phyloP scores from a whole-genome alignment of 2,329 filamentous ascomycete species.

The Aspergillus calidoustus region DNA sequence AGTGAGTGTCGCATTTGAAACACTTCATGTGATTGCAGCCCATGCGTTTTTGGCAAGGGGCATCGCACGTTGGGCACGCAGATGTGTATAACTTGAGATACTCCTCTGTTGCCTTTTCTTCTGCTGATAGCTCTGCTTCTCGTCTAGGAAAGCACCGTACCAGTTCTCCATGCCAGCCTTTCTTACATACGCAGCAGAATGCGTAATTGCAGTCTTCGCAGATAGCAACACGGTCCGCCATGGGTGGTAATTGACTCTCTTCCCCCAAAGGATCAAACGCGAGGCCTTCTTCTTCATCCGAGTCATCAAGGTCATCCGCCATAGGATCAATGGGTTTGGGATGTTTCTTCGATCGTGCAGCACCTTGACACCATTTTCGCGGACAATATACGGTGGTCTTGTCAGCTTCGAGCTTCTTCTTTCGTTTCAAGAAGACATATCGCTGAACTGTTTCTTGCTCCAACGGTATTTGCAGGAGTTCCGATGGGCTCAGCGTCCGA shows the following conservation, averaged over 20 bases:
- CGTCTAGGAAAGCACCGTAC: conserved; percentile 70
- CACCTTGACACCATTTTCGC: conserved; percentile 87
- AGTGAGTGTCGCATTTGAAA: conserved; percentile 85
- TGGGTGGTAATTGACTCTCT: conserved; percentile 49
- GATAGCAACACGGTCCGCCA: conserved; percentile 73
- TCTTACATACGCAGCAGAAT: conserved; percentile 76
- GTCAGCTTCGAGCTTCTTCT: conserved; percentile 88
- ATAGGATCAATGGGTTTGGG: conserved; percentile 72
- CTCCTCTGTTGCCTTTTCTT: conserved; percentile 84
- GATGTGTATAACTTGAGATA: conserved; percentile 83
- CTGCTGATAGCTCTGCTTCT: conserved; percentile 71
- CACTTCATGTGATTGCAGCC: conserved; percentile 99
- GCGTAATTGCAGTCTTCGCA: conserved; percentile 90
- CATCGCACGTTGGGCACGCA: conserved; percentile 84
- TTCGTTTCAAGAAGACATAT: conserved; percentile 89
- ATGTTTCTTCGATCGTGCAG: conserved; percentile 75
- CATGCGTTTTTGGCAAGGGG: conserved; percentile 84
- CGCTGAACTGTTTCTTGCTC: conserved; percentile 75
- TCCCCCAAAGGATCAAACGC: conserved; percentile 50
- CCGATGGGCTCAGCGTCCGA: conserved; percentile 75
- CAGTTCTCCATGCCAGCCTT: conserved; percentile 94
- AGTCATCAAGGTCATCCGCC: conserved; percentile 53
- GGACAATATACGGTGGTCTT: conserved; percentile 93
- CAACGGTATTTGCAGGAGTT: conserved; percentile 78
- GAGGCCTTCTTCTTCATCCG: conserved; percentile 57